Base-by-base conservation (phyloP, 2,329 filamentous ascomycete species). In the Trichoderma afroharzianum region DNA sequence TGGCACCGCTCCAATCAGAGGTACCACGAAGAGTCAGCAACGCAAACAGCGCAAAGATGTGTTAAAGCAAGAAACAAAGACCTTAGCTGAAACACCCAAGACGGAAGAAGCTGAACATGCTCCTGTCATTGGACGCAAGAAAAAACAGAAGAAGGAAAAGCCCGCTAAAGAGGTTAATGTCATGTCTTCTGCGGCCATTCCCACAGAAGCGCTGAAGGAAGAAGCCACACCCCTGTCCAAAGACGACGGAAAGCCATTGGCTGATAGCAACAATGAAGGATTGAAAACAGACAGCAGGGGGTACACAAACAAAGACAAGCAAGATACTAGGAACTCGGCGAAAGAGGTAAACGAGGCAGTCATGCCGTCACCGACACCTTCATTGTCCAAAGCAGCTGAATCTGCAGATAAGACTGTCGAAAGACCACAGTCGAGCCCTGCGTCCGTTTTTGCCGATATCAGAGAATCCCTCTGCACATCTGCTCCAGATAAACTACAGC, bases 81-180 rank as follows among this genome's bases (percentile, higher is more conserved):
- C 85, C 39, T 85, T 90, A 72, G 82, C 81, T 3, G 87, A 88
- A 73, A 76, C 82, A 1, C 76, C 87, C 74, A 84, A 85, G 63
- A 76, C 82, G 15, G 90, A 91, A 72, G 80, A 85, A 14, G 84
- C 88, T 66, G 87, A 89, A 74, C 87, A 88, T 74, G 93, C 90
- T 8, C 93, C 93, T 0, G 92, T 97, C 53, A 80, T 94, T 63
- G 92, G 92, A 39, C 88, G 93, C 67, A 94, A 94, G 85, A 95
- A 94, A 85, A 96, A 95, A 82, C 89, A 93, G 79, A 94, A 93
- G 85, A 95, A 94, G 81, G 90, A 92, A 76, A 91, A 88, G 76
- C 80, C 80, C 15, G 39, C 69, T 8, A 80, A 80, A 57, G 68
- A 76, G 14, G 12, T 75, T 21, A 55, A 69, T 4, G 6, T 67